phyloP scores from a whole-genome alignment of 345 rosid species.

The Acer negundo region DNA sequence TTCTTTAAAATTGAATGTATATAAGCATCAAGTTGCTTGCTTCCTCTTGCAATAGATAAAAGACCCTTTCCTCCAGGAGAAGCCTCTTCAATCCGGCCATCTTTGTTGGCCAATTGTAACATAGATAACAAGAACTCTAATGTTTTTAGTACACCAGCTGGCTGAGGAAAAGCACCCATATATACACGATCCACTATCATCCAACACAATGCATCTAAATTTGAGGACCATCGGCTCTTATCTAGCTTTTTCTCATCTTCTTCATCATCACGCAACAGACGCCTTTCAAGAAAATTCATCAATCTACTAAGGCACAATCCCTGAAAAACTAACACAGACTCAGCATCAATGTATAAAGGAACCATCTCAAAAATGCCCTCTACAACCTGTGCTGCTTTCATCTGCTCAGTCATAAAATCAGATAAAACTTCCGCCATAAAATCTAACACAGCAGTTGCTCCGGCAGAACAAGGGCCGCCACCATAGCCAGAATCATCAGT shows the following conservation, averaged over 20 bases:
- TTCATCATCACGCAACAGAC: slow-evolving; percentile 97
- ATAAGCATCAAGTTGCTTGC: slow-evolving; percentile 85
- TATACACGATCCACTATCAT: slow-evolving; percentile 95
- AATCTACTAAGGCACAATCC: slow-evolving; percentile 91
- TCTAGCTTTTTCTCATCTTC: slow-evolving; percentile 94
- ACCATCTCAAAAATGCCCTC: slow-evolving; percentile 89
- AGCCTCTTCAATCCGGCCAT: slow-evolving; percentile 93
- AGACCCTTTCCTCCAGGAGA: slow-evolving; percentile 90
- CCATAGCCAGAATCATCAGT: slow-evolving; percentile 95
- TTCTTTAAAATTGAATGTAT: slow-evolving; percentile 89
- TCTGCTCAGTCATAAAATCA: slow-evolving; percentile 87
- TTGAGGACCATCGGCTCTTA: slow-evolving; percentile 87
- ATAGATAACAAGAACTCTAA: slow-evolving; percentile 93
- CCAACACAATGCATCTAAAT: slow-evolving; percentile 94
- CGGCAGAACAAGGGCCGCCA: slow-evolving; percentile 99
- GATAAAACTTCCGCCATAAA: slow-evolving; percentile 97
- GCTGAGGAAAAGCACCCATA: slow-evolving; percentile 96
- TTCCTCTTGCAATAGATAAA: slow-evolving; percentile 81
- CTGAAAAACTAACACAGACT: slow-evolving; percentile 85
- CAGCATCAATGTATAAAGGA: slow-evolving; percentile 89
- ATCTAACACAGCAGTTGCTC: slow-evolving; percentile 93
- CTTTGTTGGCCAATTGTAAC: slow-evolving; percentile 96
- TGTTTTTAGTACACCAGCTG: slow-evolving; percentile 73
- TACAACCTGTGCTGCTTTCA: slow-evolving; percentile 74
- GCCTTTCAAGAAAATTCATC: slow-evolving; percentile 97